Evolutionary conservation across 2,329 filamentous ascomycete species (phyloP).

Genomic region (Dactylonectria estremocensis): DNA sequence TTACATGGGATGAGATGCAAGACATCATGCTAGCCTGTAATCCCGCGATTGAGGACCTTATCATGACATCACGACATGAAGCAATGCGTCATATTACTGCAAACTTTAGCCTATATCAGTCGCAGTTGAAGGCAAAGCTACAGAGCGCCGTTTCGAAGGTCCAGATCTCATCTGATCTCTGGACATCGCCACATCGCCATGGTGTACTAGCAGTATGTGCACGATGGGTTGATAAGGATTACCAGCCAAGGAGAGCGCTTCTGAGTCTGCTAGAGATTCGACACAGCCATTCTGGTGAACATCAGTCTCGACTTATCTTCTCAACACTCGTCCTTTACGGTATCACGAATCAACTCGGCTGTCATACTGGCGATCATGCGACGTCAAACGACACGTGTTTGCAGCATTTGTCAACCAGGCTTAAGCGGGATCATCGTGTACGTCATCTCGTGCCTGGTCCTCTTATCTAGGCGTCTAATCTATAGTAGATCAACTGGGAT

Average conservation of each 20-base stretch:
- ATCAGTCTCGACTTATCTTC: neutral
- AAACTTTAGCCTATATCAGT: neutral
- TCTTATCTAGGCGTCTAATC: constrained; percentile 13
- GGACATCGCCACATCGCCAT: too few relatives aligned
- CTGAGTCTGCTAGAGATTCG: neutral
- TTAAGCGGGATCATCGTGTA: constrained; percentile 1
- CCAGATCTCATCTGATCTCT: neutral
- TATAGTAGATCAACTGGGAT: constrained; percentile 15
- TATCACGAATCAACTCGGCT: neutral
- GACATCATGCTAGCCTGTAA: neutral
- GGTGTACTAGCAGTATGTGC: constrained; percentile 4
- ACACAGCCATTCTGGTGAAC: neutral
- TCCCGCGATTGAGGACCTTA: neutral
- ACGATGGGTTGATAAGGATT: constrained; percentile 5
- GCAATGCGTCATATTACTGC: neutral
- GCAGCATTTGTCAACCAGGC: constrained; percentile 11
- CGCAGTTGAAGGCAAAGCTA: neutral
- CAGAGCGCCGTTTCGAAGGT: neutral
- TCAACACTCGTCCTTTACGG: neutral
- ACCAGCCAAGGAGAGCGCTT: neutral
- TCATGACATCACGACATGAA: neutral
- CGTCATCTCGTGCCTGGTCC: constrained; percentile 2
- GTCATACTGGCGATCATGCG: neutral
- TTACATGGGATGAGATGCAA: constrained; percentile 15
- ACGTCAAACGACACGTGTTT: constrained; percentile 3